These are phyloP conservation scores for Protea cynaroides DNA, from an alignment of 164 flowering plant species.

Conservation along the genomic window DNA sequence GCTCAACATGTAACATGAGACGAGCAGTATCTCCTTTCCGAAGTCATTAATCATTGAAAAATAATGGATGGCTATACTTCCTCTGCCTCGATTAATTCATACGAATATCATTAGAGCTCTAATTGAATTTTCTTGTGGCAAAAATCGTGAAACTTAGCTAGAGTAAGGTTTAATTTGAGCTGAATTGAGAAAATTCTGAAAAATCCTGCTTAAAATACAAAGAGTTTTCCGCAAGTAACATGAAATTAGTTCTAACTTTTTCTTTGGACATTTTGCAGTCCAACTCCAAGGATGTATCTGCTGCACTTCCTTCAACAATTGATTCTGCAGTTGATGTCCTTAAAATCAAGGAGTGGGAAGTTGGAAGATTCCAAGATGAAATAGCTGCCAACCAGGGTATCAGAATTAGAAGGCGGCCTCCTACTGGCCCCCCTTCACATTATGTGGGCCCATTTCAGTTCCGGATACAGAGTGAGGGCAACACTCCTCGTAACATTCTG, in stretches of 20 bases:
- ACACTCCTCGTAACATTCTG: constrained; percentile 84
- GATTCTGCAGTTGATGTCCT: constrained; percentile 35
- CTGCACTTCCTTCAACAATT: constrained; percentile 16
- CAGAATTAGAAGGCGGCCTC: constrained; percentile 71
- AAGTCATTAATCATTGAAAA: no score
- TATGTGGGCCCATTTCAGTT: constrained; percentile 92
- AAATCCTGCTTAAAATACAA: no score
- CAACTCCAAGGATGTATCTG: constrained; percentile 31
- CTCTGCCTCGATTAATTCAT: no score
- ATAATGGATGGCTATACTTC: no score
- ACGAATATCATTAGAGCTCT: no score
- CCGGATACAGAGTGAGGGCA: constrained; percentile 68
- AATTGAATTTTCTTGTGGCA: no score
- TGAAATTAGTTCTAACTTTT: neutral
- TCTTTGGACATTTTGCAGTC: constrained; percentile 27
- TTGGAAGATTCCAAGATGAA: constrained; percentile 52
- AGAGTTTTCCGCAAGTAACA: no score
- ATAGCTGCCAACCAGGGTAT: constrained; percentile 76
- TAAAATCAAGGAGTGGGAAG: constrained; percentile 72
- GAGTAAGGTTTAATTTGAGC: no score
- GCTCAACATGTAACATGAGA: no score
- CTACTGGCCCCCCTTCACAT: constrained; percentile 75
- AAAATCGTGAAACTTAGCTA: no score
- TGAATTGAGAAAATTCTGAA: no score
- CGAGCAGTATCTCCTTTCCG: no score